These are phyloP conservation scores for Ascochyta koolunga DNA, from an alignment of 2,329 filamentous ascomycete genomes.

Conservation along the genomic window DNA sequence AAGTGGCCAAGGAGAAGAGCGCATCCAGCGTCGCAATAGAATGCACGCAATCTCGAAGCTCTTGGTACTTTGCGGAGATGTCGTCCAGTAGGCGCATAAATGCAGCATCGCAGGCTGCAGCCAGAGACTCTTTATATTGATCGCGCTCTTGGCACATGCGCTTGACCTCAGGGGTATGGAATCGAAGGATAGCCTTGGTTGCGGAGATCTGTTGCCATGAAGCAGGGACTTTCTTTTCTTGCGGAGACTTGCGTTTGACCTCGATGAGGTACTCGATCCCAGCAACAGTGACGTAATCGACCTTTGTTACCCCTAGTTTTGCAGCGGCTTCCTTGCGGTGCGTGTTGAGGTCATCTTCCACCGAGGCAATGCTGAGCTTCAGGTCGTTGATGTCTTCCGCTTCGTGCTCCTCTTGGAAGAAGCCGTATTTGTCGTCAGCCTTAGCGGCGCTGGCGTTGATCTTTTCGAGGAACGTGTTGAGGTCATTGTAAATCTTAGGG, in stretches of 20 bases:
- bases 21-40: slow-evolving; percentile 88
- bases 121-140: slow-evolving; percentile 91
- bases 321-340: slow-evolving; percentile 75
- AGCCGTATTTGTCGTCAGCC: slow-evolving; percentile 88
- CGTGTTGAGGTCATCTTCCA: slow-evolving; percentile 85
- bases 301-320: slow-evolving; percentile 72
- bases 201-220: slow-evolving; percentile 95
- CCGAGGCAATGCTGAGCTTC: slow-evolving; percentile 89
- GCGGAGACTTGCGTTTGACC: slow-evolving; percentile 71
- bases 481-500: slow-evolving; percentile 74
- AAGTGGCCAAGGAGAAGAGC: slow-evolving; percentile 80
- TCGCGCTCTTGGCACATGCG: slow-evolving; percentile 84
- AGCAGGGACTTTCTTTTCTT: slow-evolving; percentile 86
- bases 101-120: slow-evolving; percentile 86
- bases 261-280: slow-evolving; percentile 96
- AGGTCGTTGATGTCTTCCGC: slow-evolving; percentile 88
- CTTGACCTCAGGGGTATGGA: slow-evolving; percentile 91
- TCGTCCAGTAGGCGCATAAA: slow-evolving; percentile 74
- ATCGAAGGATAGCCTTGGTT: slow-evolving; percentile 89
- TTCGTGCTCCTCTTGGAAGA: slow-evolving; percentile 87
- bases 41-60: slow-evolving; percentile 85
- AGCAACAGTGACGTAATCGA: slow-evolving; percentile 81
- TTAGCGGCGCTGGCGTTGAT: slow-evolving; percentile 86
- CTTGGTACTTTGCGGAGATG: slow-evolving; percentile 84
- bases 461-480: slow-evolving; percentile 77